Percentiles rank a stretch among this genome's conserved stretches.
These are phyloP conservation scores for Epichloe coenophiala DNA, from an alignment of 2,329 filamentous ascomycete genomes.

Conservation along the genomic window DNA sequence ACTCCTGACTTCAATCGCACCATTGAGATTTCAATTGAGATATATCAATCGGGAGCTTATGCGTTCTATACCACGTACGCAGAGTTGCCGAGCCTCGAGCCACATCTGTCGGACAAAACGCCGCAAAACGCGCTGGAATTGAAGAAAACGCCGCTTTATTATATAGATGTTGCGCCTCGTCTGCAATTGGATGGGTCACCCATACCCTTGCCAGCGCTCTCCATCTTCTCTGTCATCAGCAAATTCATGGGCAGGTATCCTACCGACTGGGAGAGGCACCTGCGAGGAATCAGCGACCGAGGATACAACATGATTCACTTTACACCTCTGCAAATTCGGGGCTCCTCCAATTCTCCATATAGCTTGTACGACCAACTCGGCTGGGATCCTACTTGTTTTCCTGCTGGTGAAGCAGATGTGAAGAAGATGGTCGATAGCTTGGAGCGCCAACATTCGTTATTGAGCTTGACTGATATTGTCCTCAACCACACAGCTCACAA, in stretches of 20 bases:
- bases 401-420: conserved; percentile 72
- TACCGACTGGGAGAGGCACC: conserved; percentile 76
- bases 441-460: conserved; percentile 69
- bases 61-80: conserved; percentile 90
- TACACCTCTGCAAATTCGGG: conserved; percentile 80
- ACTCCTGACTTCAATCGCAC: conserved; percentile 85
- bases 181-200: conserved; percentile 60
- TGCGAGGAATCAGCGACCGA: conserved; percentile 74
- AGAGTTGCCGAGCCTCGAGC: conserved; percentile 57
- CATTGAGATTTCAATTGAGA: conserved; percentile 78
- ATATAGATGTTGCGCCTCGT: conserved; percentile 83
- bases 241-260: conserved; percentile 97
- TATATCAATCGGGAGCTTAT: conserved; percentile 74
- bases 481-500: conserved; percentile 98
- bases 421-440: conserved; percentile 64
- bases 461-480: conserved; percentile 90
- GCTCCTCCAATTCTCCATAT: conserved; percentile 89
- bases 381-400: conserved; percentile 75
- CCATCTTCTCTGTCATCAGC: conserved; percentile 85
- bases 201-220: conserved; percentile 80
- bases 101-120: conserved; percentile 12
- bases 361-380: conserved; percentile 85
- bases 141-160: conserved; percentile 68
- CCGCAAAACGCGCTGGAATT: conserved; percentile 26
- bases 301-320: conserved; percentile 99